Percentiles rank a stretch among this genome's conserved stretches.
These are phyloP conservation scores for Clathrus columnatus DNA, from an alignment of 768 basidiomycete genomes.

Conservation along the genomic window DNA sequence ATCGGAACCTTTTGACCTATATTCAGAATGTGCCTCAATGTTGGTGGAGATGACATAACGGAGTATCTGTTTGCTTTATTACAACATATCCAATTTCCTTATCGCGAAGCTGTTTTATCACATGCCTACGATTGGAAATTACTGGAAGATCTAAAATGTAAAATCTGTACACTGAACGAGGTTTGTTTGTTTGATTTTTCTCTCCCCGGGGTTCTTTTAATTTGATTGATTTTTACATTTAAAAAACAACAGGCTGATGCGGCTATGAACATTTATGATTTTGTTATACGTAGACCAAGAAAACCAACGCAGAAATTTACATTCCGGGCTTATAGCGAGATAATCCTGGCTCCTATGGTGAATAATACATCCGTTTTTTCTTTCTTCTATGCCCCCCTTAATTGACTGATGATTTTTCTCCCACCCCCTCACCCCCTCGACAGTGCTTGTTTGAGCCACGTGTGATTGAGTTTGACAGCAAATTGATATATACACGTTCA, in stretches of 20 bases:
- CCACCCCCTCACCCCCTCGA: too few relatives aligned
- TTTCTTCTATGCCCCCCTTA: neutral
- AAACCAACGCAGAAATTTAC: constrained; percentile 79
- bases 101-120: constrained; percentile 70
- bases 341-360: constrained; percentile 91
- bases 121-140: constrained; percentile 81
- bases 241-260: constrained; percentile 60
- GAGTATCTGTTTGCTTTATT: constrained; percentile 77
- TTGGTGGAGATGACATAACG: constrained; percentile 94
- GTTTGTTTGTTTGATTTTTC: constrained; percentile 47
- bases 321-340: constrained; percentile 88
- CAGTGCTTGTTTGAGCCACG: constrained; percentile 92
- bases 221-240: neutral
- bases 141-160: constrained; percentile 84
- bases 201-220: neutral
- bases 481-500: constrained; percentile 42
- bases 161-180: constrained; percentile 80
- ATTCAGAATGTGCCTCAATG: constrained; percentile 69
- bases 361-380: constrained; percentile 15
- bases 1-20: constrained; percentile 8
- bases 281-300: constrained; percentile 71
- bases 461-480: constrained; percentile 81
- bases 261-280: constrained; percentile 84
- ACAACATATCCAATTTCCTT: constrained; percentile 78
- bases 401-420: neutral